Percentiles rank a stretch among this genome's conserved stretches.
phyloP scores from a whole-genome alignment of 139 green algal species.

The Chlorella sp. region DNA sequence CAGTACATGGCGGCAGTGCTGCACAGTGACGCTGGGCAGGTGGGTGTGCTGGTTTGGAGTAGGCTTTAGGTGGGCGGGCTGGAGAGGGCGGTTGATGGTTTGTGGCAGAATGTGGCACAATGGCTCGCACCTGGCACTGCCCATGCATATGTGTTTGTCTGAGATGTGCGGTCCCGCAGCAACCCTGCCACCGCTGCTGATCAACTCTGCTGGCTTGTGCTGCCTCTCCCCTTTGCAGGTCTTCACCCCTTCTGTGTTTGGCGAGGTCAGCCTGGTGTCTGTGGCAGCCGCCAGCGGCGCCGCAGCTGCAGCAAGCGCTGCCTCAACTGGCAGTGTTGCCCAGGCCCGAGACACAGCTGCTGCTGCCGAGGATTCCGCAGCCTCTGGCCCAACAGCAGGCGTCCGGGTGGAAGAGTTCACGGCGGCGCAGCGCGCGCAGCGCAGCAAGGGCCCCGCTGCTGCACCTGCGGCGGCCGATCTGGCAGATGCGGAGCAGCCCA shows the following conservation, averaged over 20 bases:
- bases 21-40: constrained; percentile 20
- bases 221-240: background rate
- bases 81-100: too few species aligned
- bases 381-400: background rate
- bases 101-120: too few species aligned
- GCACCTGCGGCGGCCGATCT: background rate
- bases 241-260: constrained; percentile 37
- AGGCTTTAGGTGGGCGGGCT: too few species aligned
- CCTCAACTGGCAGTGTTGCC: background rate
- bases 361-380: background rate
- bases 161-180: too few species aligned
- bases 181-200: too few species aligned
- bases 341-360: background rate
- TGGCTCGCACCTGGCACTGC: too few species aligned
- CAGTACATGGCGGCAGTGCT: constrained; percentile 43
- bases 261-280: constrained; percentile 12
- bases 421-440: background rate
- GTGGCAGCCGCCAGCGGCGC: background rate
- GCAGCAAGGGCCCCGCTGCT: background rate
- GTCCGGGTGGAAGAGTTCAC: constrained; percentile 13
- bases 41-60: too few species aligned
- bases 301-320: background rate
- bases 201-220: too few species aligned
- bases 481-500: background rate
- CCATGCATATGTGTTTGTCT: too few species aligned